Conservation (phyloP, 73 alveolate species). For the Uronychia setigera region DNA sequence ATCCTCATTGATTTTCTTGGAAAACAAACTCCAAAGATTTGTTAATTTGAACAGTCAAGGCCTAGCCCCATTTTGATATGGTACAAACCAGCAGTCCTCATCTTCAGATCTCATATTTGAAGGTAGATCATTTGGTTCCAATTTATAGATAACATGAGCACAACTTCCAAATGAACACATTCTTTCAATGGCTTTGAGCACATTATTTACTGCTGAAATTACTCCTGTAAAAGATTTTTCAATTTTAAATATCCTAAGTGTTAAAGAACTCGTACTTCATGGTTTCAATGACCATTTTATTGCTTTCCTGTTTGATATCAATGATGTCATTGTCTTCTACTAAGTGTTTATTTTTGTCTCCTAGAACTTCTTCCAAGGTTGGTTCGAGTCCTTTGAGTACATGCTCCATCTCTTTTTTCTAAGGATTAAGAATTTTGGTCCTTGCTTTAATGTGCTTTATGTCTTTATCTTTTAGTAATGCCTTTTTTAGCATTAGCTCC, state of each 20-base stretch:
- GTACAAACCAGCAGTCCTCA: background rate
- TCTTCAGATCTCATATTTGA: background rate
- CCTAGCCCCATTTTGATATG: background rate
- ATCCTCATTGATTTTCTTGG: background rate
- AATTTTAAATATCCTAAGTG: background rate
- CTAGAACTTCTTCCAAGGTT: background rate
- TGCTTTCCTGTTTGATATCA: background rate
- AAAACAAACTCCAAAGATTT: background rate
- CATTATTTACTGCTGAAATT: background rate
- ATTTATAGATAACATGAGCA: background rate
- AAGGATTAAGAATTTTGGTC: background rate
- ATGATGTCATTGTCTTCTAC: background rate
- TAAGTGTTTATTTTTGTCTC: background rate
- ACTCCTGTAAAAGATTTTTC: background rate
- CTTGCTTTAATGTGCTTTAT: background rate
- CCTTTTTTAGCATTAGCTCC: background rate
- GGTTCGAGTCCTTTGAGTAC: background rate
- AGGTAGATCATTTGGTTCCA: too few species aligned
- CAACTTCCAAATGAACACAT: background rate
- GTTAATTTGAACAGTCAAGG: background rate
- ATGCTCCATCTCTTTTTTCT: background rate
- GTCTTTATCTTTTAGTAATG: background rate
- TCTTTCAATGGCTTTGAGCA: background rate
- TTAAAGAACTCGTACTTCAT: background rate
- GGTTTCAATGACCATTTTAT: background rate